Evolutionary conservation across 83 land plant species (phyloP).

Genomic region (Diphasiastrum complanatum): DNA sequence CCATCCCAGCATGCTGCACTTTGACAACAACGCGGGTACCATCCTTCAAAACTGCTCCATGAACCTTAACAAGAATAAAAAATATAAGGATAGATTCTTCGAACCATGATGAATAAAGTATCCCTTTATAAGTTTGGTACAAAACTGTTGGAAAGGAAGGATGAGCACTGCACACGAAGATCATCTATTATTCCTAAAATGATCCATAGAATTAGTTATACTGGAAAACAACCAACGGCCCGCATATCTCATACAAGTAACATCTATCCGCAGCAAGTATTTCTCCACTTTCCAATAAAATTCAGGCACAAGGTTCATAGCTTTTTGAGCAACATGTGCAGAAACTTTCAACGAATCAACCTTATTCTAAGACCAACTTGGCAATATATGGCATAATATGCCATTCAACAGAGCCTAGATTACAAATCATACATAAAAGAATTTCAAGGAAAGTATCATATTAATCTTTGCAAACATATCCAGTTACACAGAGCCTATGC

Average conservation of each 20-base stretch:
- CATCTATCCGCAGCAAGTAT: not conserved
- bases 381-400: too few relatives aligned
- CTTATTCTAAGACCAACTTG: not conserved
- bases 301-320: not conserved
- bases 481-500: not conserved
- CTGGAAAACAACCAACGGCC: not conserved
- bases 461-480: not conserved
- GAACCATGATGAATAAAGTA: too few relatives aligned
- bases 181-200: too few relatives aligned
- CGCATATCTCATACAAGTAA: not conserved
- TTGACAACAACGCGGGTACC: slow-evolving; percentile 36
- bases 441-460: too few relatives aligned
- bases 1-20: slow-evolving; percentile 45
- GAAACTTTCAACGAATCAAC: not conserved
- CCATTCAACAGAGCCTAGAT: too few relatives aligned
- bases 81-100: not conserved
- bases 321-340: not conserved
- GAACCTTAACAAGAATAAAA: slow-evolving; percentile 24
- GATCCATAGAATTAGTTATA: too few relatives aligned
- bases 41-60: slow-evolving; percentile 33
- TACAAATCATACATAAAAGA: too few relatives aligned
- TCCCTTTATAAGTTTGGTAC: too few relatives aligned
- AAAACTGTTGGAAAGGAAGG: too few relatives aligned
- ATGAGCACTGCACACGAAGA: too few relatives aligned
- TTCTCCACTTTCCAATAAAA: too few relatives aligned